These are phyloP conservation scores for Colletotrichum cereale DNA, from an alignment of 2,329 filamentous ascomycete genomes.

Conservation along the genomic window DNA sequence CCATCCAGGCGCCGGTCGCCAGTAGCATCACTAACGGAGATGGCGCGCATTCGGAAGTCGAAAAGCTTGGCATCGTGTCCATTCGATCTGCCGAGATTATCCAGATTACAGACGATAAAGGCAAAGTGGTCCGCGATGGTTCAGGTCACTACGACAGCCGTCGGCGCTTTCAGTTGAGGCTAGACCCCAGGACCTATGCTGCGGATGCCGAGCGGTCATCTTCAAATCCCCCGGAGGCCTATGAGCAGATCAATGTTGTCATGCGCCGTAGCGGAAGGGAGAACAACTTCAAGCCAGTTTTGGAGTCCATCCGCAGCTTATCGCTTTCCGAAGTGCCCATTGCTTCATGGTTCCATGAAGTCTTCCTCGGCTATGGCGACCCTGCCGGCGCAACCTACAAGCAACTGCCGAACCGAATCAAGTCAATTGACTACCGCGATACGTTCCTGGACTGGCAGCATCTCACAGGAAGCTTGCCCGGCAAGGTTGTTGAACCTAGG, in stretches of 20 bases:
- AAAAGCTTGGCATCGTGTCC: constrained; percentile 75
- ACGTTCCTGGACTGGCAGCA: constrained; percentile 98
- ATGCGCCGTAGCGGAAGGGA: constrained; percentile 86
- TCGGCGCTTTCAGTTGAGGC: constrained; percentile 80
- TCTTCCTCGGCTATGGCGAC: constrained; percentile 97
- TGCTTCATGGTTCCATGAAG: constrained; percentile 93
- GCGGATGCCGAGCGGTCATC: constrained; percentile 76
- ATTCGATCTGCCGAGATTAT: constrained; percentile 88
- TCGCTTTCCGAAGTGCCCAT: constrained; percentile 87
- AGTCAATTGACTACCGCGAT: constrained; percentile 88
- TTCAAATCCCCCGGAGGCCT: constrained; percentile 81
- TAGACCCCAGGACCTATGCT: constrained; percentile 84
- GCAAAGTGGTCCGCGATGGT: constrained; percentile 76
- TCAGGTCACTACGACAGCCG: constrained; percentile 73
- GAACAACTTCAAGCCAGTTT: constrained; percentile 96
- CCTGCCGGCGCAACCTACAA: constrained; percentile 89
- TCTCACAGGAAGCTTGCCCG: constrained; percentile 89
- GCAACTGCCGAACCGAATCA: constrained; percentile 81
- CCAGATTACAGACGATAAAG: constrained; percentile 88
- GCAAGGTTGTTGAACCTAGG: constrained; percentile 84
- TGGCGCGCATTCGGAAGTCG: constrained; percentile 59
- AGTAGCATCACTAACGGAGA: constrained; percentile 67
- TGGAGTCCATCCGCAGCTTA: constrained; percentile 91
- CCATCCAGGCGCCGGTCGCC: constrained; percentile 73
- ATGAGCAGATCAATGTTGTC: constrained; percentile 87